A percentile compares a stretch with the other conserved stretches of the same genome.
Conservation (phyloP, 345 rosid genomes). For the Citrus medica region DNA sequence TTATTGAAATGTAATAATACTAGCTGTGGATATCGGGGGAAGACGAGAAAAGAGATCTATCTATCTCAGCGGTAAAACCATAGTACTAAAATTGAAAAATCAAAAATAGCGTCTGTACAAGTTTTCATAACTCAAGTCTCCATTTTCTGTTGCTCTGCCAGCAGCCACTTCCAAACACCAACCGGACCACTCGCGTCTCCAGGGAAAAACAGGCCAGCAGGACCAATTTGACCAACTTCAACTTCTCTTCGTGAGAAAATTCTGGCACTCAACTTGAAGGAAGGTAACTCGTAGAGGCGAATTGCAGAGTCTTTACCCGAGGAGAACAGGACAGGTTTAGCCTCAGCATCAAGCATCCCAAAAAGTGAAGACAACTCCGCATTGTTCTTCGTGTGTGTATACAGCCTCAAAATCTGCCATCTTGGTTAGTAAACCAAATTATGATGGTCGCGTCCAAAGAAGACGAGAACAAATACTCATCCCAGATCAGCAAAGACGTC, state of each 20-base stretch:
- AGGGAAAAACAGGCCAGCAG: neutral
- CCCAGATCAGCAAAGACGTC: too few species aligned
- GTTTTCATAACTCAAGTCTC: neutral
- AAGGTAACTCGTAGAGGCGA: neutral
- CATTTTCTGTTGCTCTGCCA: neutral
- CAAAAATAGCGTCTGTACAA: neutral
- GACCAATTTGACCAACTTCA: neutral
- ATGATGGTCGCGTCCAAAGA: too few species aligned
- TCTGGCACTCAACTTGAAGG: neutral
- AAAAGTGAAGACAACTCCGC: neutral
- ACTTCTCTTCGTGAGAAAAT: neutral
- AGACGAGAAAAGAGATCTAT: neutral
- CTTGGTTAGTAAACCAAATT: too few species aligned
- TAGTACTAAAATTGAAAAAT: too few species aligned
- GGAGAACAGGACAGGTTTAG: neutral
- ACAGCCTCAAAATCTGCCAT: conserved; percentile 6
- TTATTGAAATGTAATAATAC: too few species aligned
- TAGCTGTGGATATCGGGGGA: neutral
- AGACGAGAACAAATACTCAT: too few species aligned
- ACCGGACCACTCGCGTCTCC: neutral
- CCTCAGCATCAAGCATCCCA: conserved; percentile 6
- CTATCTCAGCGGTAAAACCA: neutral
- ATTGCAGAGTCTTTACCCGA: neutral
- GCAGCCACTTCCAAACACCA: neutral
- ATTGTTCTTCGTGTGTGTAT: conserved; percentile 4